Base-by-base conservation (phyloP, 495 filamentous ascomycete genomes). In the Neurospora sp. region DNA sequence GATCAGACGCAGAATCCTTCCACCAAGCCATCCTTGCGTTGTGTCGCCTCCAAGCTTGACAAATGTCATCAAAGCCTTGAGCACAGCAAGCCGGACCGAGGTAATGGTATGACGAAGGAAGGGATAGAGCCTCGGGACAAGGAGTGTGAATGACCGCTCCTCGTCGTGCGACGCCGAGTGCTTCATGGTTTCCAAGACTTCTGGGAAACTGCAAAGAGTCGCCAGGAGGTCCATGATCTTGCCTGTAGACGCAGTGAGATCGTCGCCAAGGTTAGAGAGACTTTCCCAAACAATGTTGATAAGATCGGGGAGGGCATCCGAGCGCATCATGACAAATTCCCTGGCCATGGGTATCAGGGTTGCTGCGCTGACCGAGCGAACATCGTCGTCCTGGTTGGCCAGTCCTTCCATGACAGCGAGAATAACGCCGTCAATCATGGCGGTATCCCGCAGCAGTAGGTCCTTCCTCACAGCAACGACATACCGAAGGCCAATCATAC, bases 251-350 rank as follows among this genome's bases (percentile, higher is more conserved):
- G 96, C 96, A 81, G 94, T 97, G 16, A 99, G 86, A 81, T 99
- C 96, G 79, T 99, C 96, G 74, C 95, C 93, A 9, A 99, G 83
- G 78, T 96, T 94, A 8, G 96, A 97, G 27, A 99, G 87, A 82
- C 96, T 98, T 74, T 94, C 93, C 96, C 96, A 99, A 37, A 99
- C 94, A 75, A 98, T 96, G 79, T 91, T 90, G 82, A 98, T 97
- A 59, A 99, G 87, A 39, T 87, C 84, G 69, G 92, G 87, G 41
- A 99, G 87, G 40, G 92, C 91, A 45, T 83, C 84, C 69, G 93
- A 90, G 9, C 94, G 91, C 77, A 96, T 88, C 70, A 86, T 88
- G 72, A 99, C 94, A 76, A 98, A 94, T 76, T 98, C 95, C 78
- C 93, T 89, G 14, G 96, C 94, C 78, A 99, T 96, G 9, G 96